Percentiles rank a stretch among this genome's conserved stretches.
Evolutionary conservation across 495 filamentous ascomycete genomes (phyloP).

Genomic region (Echria macrotheca): DNA sequence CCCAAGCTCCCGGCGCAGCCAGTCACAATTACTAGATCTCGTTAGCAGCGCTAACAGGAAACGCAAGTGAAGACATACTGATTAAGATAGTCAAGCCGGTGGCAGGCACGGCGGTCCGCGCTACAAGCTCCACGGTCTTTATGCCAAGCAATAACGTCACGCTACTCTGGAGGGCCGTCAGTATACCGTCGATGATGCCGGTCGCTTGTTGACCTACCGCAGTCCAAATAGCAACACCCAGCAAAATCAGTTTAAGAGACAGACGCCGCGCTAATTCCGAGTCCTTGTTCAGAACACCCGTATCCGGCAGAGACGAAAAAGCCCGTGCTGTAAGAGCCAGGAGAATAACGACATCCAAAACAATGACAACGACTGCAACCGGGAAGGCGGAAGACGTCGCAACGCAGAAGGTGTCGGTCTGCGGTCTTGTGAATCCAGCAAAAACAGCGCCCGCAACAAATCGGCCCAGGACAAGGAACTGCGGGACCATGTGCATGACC

Average conservation of each 20-base stretch:
- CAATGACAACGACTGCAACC: constrained; percentile 37
- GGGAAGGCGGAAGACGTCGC: constrained; percentile 41
- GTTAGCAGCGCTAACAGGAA: not conserved
- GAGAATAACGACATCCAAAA: constrained; percentile 42
- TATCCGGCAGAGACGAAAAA: constrained; percentile 27
- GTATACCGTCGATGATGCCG: not conserved
- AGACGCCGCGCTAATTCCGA: constrained; percentile 24
- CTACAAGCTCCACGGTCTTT: constrained; percentile 31
- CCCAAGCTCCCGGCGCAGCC: constrained; percentile 19
- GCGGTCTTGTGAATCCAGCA: constrained; percentile 43
- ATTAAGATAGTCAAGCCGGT: constrained; percentile 45
- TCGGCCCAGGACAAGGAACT: constrained; percentile 39
- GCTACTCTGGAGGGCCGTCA: constrained; percentile 37
- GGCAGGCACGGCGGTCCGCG: constrained; percentile 46
- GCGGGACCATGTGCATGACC: constrained; percentile 29
- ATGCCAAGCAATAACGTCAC: constrained; percentile 45
- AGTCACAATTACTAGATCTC: constrained; percentile 22
- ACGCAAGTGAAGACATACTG: constrained; percentile 25
- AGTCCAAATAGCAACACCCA: constrained; percentile 45
- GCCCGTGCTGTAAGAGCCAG: constrained; percentile 30
- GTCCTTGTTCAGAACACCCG: constrained; percentile 17
- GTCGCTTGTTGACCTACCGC: constrained; percentile 29
- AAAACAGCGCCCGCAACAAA: constrained; percentile 45
- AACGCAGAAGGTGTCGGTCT: constrained; percentile 46
- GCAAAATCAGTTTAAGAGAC: constrained; percentile 34